phyloP scores from a whole-genome alignment of 2,329 filamentous ascomycete species.

The Hymenoscyphus linearis region DNA sequence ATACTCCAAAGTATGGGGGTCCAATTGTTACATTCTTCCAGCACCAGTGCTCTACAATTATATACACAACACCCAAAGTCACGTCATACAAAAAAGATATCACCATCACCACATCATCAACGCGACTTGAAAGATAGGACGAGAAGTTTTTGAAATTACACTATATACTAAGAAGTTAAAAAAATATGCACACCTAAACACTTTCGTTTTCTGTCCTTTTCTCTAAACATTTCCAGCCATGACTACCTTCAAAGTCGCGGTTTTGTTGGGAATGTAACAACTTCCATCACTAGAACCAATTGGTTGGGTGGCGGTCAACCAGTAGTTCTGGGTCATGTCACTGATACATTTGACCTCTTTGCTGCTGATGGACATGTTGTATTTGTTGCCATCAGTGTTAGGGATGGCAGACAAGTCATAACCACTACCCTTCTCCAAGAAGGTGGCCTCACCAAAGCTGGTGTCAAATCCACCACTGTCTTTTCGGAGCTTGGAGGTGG shows the following conservation, averaged over 20 bases:
- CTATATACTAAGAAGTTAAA: constrained; percentile 19
- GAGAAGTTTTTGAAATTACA: constrained; percentile 18
- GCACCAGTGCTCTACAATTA: not conserved
- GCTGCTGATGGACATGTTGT: constrained; percentile 29
- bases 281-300: constrained; percentile 28
- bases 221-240: constrained; percentile 26
- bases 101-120: not conserved
- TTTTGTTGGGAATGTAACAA: constrained; percentile 25
- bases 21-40: not conserved
- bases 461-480: constrained; percentile 23
- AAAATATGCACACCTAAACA: constrained; percentile 6
- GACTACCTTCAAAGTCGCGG: constrained; percentile 20
- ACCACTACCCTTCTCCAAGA: constrained; percentile 23
- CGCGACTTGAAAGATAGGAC: not conserved
- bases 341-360: constrained; percentile 25
- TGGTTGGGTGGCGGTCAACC: constrained; percentile 24
- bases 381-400: constrained; percentile 27
- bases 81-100: not conserved
- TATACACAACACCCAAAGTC: not conserved
- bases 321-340: constrained; percentile 27
- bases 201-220: not conserved
- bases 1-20: not conserved
- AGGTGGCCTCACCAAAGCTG: constrained; percentile 29
- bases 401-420: constrained; percentile 31
- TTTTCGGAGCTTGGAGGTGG: constrained; percentile 4